A percentile compares a stretch with the other conserved stretches of the same genome.
Evolutionary conservation across 2,329 filamentous ascomycete species (phyloP).

Genomic region (Fusarium sp.): DNA sequence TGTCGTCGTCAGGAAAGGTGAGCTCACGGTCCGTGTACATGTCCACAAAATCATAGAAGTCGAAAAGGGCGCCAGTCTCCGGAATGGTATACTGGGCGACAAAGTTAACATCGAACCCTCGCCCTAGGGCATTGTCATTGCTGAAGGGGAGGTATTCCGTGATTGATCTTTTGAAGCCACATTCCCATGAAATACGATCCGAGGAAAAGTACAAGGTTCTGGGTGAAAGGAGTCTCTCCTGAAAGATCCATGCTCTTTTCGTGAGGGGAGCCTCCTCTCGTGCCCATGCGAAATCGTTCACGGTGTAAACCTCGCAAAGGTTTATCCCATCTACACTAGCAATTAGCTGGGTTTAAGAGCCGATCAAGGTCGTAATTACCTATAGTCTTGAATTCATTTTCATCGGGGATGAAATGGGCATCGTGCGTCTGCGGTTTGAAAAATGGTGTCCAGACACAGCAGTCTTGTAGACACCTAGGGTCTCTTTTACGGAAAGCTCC

Average conservation of each 20-base stretch:
- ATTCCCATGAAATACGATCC: constrained; percentile 11
- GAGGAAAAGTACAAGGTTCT: constrained; percentile 4
- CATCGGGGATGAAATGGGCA: too few relatives aligned
- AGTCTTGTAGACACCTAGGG: neutral
- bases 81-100: neutral
- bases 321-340: neutral
- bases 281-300: neutral
- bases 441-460: neutral
- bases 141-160: neutral
- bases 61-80: neutral
- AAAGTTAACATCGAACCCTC: neutral
- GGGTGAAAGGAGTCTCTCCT: constrained; percentile 9
- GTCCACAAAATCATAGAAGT: neutral
- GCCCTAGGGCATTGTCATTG: neutral
- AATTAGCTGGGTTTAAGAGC: neutral
- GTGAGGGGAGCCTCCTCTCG: neutral
- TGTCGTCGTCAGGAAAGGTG: neutral
- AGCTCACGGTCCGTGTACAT: neutral
- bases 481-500: constrained; percentile 10
- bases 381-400: neutral
- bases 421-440: neutral
- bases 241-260: constrained; percentile 5
- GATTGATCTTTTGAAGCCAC: neutral
- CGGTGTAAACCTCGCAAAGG: neutral
- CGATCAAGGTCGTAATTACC: neutral